A percentile compares a stretch with the other conserved stretches of the same genome.
Evolutionary conservation across 495 filamentous ascomycete genomes (phyloP).

Genomic region (Usnea hakonensis): DNA sequence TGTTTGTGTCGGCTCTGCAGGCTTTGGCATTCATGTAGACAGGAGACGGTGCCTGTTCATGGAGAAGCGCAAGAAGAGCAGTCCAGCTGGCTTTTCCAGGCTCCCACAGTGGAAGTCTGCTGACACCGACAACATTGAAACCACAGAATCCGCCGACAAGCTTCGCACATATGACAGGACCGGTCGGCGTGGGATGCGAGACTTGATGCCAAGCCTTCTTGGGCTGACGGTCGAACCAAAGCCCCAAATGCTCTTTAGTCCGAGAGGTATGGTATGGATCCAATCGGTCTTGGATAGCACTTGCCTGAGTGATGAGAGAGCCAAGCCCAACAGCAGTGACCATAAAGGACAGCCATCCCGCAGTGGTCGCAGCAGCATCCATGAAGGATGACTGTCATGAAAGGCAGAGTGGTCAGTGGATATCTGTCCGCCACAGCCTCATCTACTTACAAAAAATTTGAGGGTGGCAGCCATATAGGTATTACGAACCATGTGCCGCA

Average conservation of each 20-base stretch:
- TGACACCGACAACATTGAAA: constrained; percentile 17
- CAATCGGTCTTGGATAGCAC: constrained; percentile 26
- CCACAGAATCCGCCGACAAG: constrained; percentile 26
- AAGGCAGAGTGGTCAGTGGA: neutral
- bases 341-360: constrained; percentile 29
- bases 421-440: neutral
- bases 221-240: constrained; percentile 26
- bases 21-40: neutral
- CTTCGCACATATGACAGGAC: constrained; percentile 25
- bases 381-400: constrained; percentile 16
- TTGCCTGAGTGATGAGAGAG: constrained; percentile 27
- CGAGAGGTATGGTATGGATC: constrained; percentile 28
- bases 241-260: constrained; percentile 24
- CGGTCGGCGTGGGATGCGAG: constrained; percentile 24
- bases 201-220: constrained; percentile 19
- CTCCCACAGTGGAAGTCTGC: constrained; percentile 13
- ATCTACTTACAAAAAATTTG: constrained; percentile 3
- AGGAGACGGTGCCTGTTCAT: constrained; percentile 4
- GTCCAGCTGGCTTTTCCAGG: constrained; percentile 23
- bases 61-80: constrained; percentile 15
- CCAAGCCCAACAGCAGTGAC: constrained; percentile 28
- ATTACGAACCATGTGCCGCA: neutral
- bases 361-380: constrained; percentile 24
- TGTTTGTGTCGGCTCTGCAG: neutral
- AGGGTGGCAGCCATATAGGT: neutral